Conservation (phyloP, 768 basidiomycete genomes). For the Xanthoconium stramineum region DNA sequence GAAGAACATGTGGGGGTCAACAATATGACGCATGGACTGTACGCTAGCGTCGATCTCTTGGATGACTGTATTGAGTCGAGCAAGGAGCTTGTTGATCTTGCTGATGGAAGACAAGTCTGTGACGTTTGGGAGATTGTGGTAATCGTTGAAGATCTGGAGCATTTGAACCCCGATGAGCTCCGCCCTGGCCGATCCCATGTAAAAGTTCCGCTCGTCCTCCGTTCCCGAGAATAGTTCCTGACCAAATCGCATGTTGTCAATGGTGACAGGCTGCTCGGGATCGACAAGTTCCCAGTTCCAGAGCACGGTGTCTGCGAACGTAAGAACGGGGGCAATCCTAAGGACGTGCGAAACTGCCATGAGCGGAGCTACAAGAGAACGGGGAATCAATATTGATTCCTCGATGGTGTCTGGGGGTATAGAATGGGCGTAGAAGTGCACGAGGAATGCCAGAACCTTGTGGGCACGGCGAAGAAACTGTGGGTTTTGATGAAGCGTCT, state of each 20-base stretch:
- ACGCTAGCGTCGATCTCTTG: conserved; percentile 72
- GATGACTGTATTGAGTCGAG: conserved; percentile 63
- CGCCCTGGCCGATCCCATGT: conserved; percentile 75
- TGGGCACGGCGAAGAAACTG: conserved; percentile 80
- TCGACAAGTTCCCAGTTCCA: conserved; percentile 81
- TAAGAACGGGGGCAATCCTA: conserved; percentile 89
- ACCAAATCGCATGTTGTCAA: conserved; percentile 70
- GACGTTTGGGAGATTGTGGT: conserved; percentile 68
- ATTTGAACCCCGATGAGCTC: conserved; percentile 88
- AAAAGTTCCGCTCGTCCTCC: conserved; percentile 83
- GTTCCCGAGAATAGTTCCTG: conserved; percentile 77
- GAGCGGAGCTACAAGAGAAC: conserved; percentile 74
- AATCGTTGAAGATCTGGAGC: conserved; percentile 84
- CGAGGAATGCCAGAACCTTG: conserved; percentile 82
- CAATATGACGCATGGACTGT: conserved; percentile 59
- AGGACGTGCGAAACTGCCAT: conserved; percentile 71
- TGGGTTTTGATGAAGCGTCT: conserved; percentile 48
- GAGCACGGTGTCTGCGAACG: conserved; percentile 93
- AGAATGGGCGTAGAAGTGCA: conserved; percentile 90
- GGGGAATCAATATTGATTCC: conserved; percentile 59
- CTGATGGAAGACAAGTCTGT: conserved; percentile 60
- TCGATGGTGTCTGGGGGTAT: conserved; percentile 43
- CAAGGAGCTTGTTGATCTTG: conserved; percentile 71
- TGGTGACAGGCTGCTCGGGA: conserved; percentile 53
- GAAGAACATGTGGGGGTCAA: conserved; percentile 88